Evolutionary conservation across 805 yeast genomes (phyloP).

Genomic region (Lachancea quebecensis): DNA sequence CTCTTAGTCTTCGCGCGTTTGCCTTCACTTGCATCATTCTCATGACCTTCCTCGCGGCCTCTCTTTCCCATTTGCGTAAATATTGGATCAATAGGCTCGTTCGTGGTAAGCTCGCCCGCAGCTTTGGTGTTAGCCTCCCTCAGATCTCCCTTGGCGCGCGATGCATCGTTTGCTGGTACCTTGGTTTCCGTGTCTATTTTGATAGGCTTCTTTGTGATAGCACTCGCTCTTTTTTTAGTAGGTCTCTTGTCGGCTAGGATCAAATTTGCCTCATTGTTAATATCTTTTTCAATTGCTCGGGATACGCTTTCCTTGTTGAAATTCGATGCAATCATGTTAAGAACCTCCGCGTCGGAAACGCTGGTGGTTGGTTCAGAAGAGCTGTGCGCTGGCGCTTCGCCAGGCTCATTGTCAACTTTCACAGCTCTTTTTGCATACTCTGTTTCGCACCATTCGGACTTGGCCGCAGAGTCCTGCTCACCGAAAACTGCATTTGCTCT

Average conservation of each 20-base stretch:
- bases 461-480: constrained; percentile 44
- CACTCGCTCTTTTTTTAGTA: background rate
- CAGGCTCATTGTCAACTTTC: constrained; percentile 12
- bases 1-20: background rate
- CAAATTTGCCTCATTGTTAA: constrained; percentile 17
- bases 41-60: background rate
- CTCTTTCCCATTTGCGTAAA: constrained; percentile 5
- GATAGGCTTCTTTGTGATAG: background rate
- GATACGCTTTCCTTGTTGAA: constrained; percentile 25
- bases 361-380: constrained; percentile 11
- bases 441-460: constrained; percentile 62
- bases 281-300: constrained; percentile 21
- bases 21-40: background rate
- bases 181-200: background rate
- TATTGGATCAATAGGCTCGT: constrained; percentile 5
- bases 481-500: constrained; percentile 69
- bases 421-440: constrained; percentile 61
- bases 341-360: constrained; percentile 25
- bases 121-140: too few relatives aligned
- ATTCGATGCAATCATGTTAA: constrained; percentile 26
- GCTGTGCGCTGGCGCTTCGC: constrained; percentile 4
- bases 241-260: constrained; percentile 1
- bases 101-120: background rate
- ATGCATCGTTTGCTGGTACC: background rate
- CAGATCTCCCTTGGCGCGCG: too few relatives aligned